Percentiles rank a stretch among this genome's conserved stretches.
These are phyloP conservation scores for Plasmodium malariae DNA, from an alignment of 169 alveolate species.

Conservation along the genomic window DNA sequence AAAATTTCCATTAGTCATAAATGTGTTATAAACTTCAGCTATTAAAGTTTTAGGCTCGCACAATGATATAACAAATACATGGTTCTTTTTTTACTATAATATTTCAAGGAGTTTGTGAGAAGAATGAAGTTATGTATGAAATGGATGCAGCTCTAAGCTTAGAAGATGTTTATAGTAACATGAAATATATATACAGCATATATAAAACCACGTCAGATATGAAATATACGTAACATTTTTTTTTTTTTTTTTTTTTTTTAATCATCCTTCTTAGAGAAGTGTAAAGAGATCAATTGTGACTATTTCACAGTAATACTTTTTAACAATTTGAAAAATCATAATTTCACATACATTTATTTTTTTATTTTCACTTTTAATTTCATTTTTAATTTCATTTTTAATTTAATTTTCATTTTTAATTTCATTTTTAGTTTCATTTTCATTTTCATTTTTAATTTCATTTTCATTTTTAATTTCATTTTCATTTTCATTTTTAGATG, in stretches of 20 bases:
- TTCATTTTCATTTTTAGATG: slow-evolving; percentile 36
- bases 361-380: no score
- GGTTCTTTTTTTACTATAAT: slow-evolving; percentile 2
- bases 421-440: no score
- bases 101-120: slow-evolving; percentile 73
- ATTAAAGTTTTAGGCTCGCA: not conserved
- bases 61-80: not conserved
- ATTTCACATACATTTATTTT: not conserved
- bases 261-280: slow-evolving; percentile 43
- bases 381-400: no score
- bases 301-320: slow-evolving; percentile 67
- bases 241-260: slow-evolving; percentile 10
- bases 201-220: not conserved
- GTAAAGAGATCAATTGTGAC: slow-evolving; percentile 58
- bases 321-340: not conserved
- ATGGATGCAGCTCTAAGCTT: slow-evolving; percentile 42
- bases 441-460: no score
- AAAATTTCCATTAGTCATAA: not conserved
- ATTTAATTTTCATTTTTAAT: no score
- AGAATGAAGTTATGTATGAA: slow-evolving; percentile 50
- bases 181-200: not conserved
- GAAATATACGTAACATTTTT: not conserved
- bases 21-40: not conserved
- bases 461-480: not conserved
- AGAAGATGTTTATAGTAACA: slow-evolving; percentile 68